Conservation (phyloP, 768 basidiomycete genomes). For the Dendrothele bispora region DNA sequence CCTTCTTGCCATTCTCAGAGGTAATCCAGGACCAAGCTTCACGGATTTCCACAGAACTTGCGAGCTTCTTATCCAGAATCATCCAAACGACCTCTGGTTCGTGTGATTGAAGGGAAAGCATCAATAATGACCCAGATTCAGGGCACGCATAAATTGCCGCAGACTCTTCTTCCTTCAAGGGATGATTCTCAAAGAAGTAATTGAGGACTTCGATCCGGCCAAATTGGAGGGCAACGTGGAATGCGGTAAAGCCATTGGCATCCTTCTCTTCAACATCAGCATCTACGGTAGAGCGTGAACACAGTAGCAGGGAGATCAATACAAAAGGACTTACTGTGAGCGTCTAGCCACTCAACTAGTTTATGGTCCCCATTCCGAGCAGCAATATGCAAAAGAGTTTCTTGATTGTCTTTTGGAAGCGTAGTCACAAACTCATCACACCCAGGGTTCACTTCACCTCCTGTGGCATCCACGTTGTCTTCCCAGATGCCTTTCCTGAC, state of each 20-base stretch:
- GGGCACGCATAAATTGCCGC: constrained; percentile 47
- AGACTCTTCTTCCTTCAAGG: constrained; percentile 53
- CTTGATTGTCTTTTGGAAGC: constrained; percentile 51
- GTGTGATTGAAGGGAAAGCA: constrained; percentile 56
- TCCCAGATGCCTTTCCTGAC: constrained; percentile 73
- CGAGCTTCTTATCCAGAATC: constrained; percentile 60
- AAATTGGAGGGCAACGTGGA: constrained; percentile 61
- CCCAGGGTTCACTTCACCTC: constrained; percentile 64
- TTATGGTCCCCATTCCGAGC: constrained; percentile 52
- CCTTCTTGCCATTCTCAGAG: constrained; percentile 29
- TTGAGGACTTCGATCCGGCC: constrained; percentile 54
- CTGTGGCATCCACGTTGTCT: constrained; percentile 67
- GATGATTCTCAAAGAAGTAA: constrained; percentile 61
- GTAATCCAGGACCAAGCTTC: constrained; percentile 51
- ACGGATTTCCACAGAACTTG: constrained; percentile 46
- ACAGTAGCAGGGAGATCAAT: constrained; percentile 19
- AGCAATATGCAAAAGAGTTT: constrained; percentile 74
- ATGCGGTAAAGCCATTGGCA: constrained; percentile 54
- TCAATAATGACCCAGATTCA: constrained; percentile 44
- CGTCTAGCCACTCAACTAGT: constrained; percentile 68
- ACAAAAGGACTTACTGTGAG: constrained; percentile 54
- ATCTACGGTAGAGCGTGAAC: constrained; percentile 39
- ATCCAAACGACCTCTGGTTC: constrained; percentile 67
- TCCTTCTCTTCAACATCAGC: constrained; percentile 75
- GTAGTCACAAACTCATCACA: constrained; percentile 49